A percentile compares a stretch with the other conserved stretches of the same genome.
These are phyloP conservation scores for Jasminum sambac DNA, from an alignment of 257 asterid species.

Conservation along the genomic window DNA sequence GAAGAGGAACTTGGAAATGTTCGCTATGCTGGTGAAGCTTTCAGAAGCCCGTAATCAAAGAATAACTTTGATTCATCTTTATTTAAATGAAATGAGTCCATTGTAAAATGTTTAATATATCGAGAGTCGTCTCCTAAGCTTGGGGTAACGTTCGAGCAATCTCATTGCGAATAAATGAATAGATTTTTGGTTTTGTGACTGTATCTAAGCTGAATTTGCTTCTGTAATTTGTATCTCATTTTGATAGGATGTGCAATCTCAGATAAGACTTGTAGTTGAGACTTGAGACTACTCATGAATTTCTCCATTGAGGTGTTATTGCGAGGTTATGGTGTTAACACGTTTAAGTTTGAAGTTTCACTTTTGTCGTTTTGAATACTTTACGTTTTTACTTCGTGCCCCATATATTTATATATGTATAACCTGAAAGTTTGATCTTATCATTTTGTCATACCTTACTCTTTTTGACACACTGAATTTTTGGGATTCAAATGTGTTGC, in stretches of 20 bases:
- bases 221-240: neutral
- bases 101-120: conserved; percentile 4
- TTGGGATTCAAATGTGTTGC: too few species aligned
- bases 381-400: too few species aligned
- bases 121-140: neutral
- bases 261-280: neutral
- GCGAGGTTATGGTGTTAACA: too few species aligned
- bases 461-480: too few species aligned
- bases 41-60: conserved; percentile 67
- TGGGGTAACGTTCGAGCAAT: neutral
- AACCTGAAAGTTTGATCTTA: too few species aligned
- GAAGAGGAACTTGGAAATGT: conserved; percentile 95
- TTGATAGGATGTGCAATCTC: neutral
- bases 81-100: neutral
- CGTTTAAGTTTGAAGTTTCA: too few species aligned
- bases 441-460: too few species aligned
- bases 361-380: too few species aligned
- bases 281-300: neutral
- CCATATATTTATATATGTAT: too few species aligned
- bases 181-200: neutral
- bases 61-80: conserved; percentile 3
- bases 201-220: neutral
- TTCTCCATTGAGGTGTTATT: too few species aligned
- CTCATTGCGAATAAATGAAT: neutral
- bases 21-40: conserved; percentile 94